Percentiles rank a stretch among this genome's conserved stretches.
Evolutionary conservation across 139 green algal species (phyloP).

Genomic region (Mychonastes homosphaera): DNA sequence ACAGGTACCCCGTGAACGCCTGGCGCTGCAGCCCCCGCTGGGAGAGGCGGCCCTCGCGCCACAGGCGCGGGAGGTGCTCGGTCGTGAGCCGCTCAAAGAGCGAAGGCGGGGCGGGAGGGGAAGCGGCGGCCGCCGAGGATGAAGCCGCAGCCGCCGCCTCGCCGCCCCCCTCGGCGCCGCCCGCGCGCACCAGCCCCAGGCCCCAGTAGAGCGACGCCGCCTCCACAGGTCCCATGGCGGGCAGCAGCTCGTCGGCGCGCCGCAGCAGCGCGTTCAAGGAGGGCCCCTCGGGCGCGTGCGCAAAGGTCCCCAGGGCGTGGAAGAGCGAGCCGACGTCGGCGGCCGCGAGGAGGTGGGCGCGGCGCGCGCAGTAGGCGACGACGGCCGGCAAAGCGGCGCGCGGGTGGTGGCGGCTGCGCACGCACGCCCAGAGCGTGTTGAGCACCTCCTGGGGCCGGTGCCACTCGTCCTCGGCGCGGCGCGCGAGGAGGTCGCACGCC

Average conservation of each 20-base stretch:
- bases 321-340: constrained; percentile 16
- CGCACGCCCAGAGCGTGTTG: constrained; percentile 18
- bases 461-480: neutral
- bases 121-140: too few species aligned
- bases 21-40: constrained; percentile 11
- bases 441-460: constrained; percentile 12
- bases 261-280: constrained; percentile 9
- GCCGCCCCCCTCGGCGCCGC: too few species aligned
- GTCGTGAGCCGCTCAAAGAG: too few species aligned
- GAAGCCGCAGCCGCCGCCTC: too few species aligned
- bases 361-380: neutral
- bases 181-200: constrained; percentile 11
- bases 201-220: constrained; percentile 14
- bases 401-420: neutral
- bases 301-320: constrained; percentile 19
- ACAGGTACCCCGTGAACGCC: constrained; percentile 14
- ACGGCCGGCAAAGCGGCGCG: neutral
- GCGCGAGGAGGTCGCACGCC: neutral
- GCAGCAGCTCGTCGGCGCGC: constrained; percentile 13
- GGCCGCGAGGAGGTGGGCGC: neutral
- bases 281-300: neutral
- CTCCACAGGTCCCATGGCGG: constrained; percentile 13
- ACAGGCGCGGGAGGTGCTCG: neutral
- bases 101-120: too few species aligned
- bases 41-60: constrained; percentile 3